Evolutionary conservation across 331 rosid genomes (phyloP).

Genomic region (Rhamnella rubrinervis): DNA sequence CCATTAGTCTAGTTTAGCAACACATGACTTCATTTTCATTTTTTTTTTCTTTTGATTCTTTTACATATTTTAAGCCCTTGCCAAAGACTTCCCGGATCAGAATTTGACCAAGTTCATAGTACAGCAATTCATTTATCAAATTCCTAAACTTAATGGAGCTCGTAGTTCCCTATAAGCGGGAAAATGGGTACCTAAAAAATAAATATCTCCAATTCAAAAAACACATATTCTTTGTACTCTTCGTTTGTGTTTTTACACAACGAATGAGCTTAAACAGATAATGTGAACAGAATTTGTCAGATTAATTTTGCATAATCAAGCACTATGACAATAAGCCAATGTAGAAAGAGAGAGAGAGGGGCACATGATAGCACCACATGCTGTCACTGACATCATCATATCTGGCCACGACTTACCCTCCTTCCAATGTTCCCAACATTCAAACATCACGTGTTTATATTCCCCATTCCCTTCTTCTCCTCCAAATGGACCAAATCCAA

Average conservation of each 20-base stretch:
- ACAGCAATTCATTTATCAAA: too few relatives aligned
- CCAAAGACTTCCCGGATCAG: too few relatives aligned
- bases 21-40: too few relatives aligned
- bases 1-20: too few relatives aligned
- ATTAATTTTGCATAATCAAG: slow-evolving; percentile 20
- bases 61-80: too few relatives aligned
- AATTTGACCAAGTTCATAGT: too few relatives aligned
- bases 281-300: slow-evolving; percentile 41
- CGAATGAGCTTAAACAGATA: slow-evolving; percentile 10
- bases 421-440: slow-evolving; percentile 56
- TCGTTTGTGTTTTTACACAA: slow-evolving; percentile 18
- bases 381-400: slow-evolving; percentile 57
- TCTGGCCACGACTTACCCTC: slow-evolving; percentile 61
- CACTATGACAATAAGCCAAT: too few relatives aligned
- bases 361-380: slow-evolving; percentile 72
- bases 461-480: slow-evolving; percentile 7
- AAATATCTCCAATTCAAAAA: slow-evolving; percentile 16
- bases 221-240: slow-evolving; percentile 33
- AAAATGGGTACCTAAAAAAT: not conserved
- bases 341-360: slow-evolving; percentile 24
- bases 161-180: not conserved
- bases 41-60: too few relatives aligned
- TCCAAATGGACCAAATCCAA: not conserved
- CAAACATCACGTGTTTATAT: slow-evolving; percentile 56
- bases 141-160: too few relatives aligned